Conservation (phyloP, 805 yeast species). For the Saturnispora mendoncae region DNA sequence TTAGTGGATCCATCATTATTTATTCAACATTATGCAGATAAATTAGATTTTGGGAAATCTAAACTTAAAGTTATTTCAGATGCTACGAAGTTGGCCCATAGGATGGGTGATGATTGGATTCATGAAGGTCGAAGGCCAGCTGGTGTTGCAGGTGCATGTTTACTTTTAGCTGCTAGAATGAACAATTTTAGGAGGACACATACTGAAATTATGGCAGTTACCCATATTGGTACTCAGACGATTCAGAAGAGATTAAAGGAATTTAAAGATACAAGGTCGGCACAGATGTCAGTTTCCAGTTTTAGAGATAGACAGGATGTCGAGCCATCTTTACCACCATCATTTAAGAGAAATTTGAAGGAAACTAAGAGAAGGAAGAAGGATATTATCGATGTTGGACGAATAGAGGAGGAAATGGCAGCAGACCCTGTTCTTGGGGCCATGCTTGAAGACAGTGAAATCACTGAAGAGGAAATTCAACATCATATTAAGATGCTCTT, state of each 20-base stretch:
- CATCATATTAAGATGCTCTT: slow-evolving; percentile 25
- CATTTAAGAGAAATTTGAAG: slow-evolving; percentile 55
- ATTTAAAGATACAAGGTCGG: slow-evolving; percentile 71
- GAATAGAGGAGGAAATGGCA: slow-evolving; percentile 32
- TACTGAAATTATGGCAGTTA: slow-evolving; percentile 87
- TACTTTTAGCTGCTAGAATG: slow-evolving; percentile 91
- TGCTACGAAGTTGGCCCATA: slow-evolving; percentile 75
- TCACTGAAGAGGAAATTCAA: slow-evolving; percentile 39
- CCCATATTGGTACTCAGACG: slow-evolving; percentile 92
- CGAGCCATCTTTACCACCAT: slow-evolving; percentile 68
- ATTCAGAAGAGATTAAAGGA: slow-evolving; percentile 85
- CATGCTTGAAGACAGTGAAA: slow-evolving; percentile 35
- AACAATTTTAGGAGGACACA: slow-evolving; percentile 88
- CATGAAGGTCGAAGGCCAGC: slow-evolving; percentile 97
- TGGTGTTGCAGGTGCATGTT: slow-evolving; percentile 96
- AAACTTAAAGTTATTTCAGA: slow-evolving; percentile 72
- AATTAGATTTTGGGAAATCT: slow-evolving; percentile 69
- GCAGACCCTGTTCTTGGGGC: slow-evolving; percentile 37
- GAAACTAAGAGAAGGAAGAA: slow-evolving; percentile 32
- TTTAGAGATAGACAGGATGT: slow-evolving; percentile 44
- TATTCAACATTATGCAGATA: slow-evolving; percentile 88
- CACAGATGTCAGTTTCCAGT: slow-evolving; percentile 58
- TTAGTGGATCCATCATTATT: slow-evolving; percentile 90
- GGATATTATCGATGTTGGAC: slow-evolving; percentile 26
- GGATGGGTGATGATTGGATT: slow-evolving; percentile 95